Base-by-base conservation (phyloP, 2,329 filamentous ascomycete species). In the Claviceps paspali region DNA sequence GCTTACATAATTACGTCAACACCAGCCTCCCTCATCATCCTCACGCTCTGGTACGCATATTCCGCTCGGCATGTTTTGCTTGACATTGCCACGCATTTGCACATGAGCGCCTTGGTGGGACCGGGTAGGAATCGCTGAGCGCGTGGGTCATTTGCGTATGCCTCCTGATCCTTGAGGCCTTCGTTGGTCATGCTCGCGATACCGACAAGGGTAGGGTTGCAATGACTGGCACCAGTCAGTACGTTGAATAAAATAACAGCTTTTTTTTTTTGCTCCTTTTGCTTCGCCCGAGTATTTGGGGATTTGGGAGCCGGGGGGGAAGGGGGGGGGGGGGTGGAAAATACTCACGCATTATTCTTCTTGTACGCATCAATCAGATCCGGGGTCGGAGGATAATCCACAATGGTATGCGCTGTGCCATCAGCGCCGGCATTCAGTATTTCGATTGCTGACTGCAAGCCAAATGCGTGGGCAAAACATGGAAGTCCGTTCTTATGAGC, bases 331-430 rank as follows among this genome's bases (percentile, higher is more conserved):
- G n/a, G n/a, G n/a, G n/a, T 23, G 11, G 11, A 27, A n/a, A 28
- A 22, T 11, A 36, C 38, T 26, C 36, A 35, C 35, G 48, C 38
- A 29, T 46, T 43, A 19, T 45, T 41, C 42, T 47, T 31, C 42
- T 47, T 39, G 33, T 51, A 50, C 3, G 45, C 43, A 6, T 48
- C 44, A 2, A 51, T 40, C 15, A 51, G 29, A 5, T 46, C 46
- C 14, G 45, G 33, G 2, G 37, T 52, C 5, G 46, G 46, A 4
- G 49, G 46, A 29, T 47, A 36, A 29, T 57, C 53, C 14, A 48
- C 45, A 38, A 56, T 53, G 4, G 47, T 53, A 37, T 57, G 54
- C 5, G 52, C 47, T 14, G 53, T 38, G 2, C 54, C 54, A 36
- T 57, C 46, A 1, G 49, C 43, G 1, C 54, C 54, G 1, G 45